Conservation (phyloP, 768 basidiomycete genomes). For the Pleurotus sapidus region DNA sequence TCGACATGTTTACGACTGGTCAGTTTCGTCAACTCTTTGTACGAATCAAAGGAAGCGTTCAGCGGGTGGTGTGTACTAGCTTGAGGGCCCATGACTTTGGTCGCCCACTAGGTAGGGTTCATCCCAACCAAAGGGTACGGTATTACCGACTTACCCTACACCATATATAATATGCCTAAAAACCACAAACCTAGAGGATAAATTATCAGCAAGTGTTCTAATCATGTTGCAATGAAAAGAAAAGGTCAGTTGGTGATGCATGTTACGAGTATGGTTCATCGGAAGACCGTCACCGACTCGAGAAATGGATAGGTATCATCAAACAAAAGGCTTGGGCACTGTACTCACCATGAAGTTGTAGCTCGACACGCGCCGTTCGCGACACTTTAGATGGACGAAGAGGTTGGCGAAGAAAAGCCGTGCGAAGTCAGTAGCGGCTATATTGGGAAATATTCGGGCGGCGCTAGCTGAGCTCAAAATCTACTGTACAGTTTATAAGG, state of each 20-base stretch:
- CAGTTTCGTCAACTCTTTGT: constrained; percentile 5
- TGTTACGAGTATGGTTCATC: constrained; percentile 77
- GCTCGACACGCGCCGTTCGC: neutral
- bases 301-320: constrained; percentile 69
- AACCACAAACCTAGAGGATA: constrained; percentile 1
- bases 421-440: neutral
- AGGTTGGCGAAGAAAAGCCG: neutral
- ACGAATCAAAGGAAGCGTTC: constrained; percentile 19
- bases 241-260: constrained; percentile 67
- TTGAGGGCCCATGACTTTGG: constrained; percentile 25
- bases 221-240: constrained; percentile 11
- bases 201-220: constrained; percentile 1
- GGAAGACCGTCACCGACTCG: constrained; percentile 68
- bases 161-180: neutral
- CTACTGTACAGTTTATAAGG: constrained; percentile 39
- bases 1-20: constrained; percentile 2
- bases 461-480: constrained; percentile 30
- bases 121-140: constrained; percentile 19
- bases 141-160: constrained; percentile 12
- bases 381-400: neutral
- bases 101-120: constrained; percentile 37
- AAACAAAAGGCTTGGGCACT: constrained; percentile 12
- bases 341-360: neutral
- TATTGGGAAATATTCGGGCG: constrained; percentile 8
- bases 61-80: constrained; percentile 45